Evolutionary conservation across 306 rosid genomes (phyloP).

Genomic region (Mimosa bimucronata): DNA sequence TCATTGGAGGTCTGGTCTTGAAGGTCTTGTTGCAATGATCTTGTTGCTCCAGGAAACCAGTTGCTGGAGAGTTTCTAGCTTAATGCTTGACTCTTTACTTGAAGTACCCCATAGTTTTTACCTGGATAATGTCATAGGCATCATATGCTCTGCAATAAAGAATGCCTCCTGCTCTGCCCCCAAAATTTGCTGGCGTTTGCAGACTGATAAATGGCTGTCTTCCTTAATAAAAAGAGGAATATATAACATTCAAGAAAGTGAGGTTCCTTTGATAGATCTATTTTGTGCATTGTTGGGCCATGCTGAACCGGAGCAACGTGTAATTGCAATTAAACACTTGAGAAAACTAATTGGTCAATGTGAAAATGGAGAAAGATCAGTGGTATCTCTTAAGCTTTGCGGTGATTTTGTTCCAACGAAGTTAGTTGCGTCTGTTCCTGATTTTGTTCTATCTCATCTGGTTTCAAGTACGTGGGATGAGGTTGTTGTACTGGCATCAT

Average conservation of each 20-base stretch:
- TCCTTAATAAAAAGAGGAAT: constrained; percentile 62
- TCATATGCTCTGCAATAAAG: constrained; percentile 71
- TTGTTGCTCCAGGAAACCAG: constrained; percentile 66
- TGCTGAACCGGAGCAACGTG: constrained; percentile 93
- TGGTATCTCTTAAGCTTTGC: constrained; percentile 46
- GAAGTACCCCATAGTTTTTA: constrained; percentile 56
- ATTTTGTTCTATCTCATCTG: constrained; percentile 58
- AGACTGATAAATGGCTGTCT: constrained; percentile 76
- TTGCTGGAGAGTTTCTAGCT: constrained; percentile 91
- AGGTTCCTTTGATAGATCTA: constrained; percentile 63
- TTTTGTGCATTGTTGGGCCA: constrained; percentile 77
- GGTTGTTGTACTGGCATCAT: constrained; percentile 75
- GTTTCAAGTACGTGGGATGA: constrained; percentile 89
- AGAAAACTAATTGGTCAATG: constrained; percentile 74
- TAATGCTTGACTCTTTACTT: constrained; percentile 78
- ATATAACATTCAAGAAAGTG: constrained; percentile 59
- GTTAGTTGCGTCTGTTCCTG: constrained; percentile 48
- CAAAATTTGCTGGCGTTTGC: constrained; percentile 80
- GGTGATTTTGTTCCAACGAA: constrained; percentile 50
- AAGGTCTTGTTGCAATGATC: constrained; percentile 66
- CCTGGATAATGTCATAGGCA: constrained; percentile 60
- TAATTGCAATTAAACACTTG: constrained; percentile 69
- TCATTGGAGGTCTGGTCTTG: constrained; percentile 69
- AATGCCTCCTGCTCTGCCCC: constrained; percentile 72
- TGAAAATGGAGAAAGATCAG: constrained; percentile 47